phyloP scores from a whole-genome alignment of 2,329 filamentous ascomycete species.

The Fusarium xyrophilum region DNA sequence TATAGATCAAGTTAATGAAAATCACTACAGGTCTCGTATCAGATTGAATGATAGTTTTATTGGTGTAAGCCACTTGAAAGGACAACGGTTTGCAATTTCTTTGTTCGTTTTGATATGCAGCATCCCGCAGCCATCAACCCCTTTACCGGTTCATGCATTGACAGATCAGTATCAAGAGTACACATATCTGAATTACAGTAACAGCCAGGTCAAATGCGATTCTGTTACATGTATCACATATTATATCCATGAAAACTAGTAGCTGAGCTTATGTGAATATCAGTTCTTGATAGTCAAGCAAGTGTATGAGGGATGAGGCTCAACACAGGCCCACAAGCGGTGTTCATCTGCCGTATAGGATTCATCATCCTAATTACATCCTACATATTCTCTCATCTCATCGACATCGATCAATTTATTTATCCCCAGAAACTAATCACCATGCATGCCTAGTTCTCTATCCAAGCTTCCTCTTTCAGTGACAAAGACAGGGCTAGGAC shows the following conservation, averaged over 20 bases:
- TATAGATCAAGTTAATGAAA: neutral
- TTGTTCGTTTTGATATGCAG: neutral
- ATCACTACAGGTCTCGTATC: neutral
- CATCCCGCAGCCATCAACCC: neutral
- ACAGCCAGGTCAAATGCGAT: neutral
- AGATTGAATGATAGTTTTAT: neutral
- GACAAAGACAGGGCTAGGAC: slow-evolving; percentile 19
- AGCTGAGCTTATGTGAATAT: neutral
- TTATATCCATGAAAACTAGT: neutral
- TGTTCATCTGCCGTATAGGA: slow-evolving; percentile 4
- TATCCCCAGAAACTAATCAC: neutral
- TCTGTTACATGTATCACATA: too few species aligned
- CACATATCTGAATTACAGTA: neutral
- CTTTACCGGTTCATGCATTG: neutral
- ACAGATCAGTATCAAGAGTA: neutral
- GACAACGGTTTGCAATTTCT: neutral
- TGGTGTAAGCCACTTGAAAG: neutral
- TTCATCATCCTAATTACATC: neutral
- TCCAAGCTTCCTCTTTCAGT: slow-evolving; percentile 12
- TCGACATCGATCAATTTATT: neutral
- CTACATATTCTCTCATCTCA: neutral
- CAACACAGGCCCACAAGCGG: slow-evolving; percentile 2
- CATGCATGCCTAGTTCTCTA: slow-evolving; percentile 9
- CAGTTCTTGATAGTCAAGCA: neutral
- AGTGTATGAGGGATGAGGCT: slow-evolving; percentile 13